These are phyloP conservation scores for Fusarium redolens DNA, from an alignment of 2,329 filamentous ascomycete species.

Conservation along the genomic window DNA sequence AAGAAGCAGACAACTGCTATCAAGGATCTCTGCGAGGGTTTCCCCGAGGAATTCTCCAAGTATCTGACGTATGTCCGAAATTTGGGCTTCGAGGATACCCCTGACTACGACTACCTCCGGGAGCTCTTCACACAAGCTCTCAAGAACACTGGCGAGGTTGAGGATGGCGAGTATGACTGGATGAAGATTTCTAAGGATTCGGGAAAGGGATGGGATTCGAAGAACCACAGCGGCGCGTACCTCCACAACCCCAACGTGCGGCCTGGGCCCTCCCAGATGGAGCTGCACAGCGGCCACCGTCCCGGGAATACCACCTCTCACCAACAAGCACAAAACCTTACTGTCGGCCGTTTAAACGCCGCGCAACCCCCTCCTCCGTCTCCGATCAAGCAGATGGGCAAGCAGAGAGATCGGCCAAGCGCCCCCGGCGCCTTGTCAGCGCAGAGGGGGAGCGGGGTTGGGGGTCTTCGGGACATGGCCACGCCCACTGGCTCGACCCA, in stretches of 20 bases:
- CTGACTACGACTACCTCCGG: constrained; percentile 97
- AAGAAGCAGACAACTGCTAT: constrained; percentile 99
- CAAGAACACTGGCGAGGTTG: constrained; percentile 92
- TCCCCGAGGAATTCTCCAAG: constrained; percentile 97
- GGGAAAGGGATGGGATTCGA: constrained; percentile 89
- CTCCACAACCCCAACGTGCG: constrained; percentile 82
- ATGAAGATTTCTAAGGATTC: constrained; percentile 90
- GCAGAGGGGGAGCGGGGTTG: constrained; percentile 81
- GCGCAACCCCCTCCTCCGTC: constrained; percentile 89
- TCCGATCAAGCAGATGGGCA: constrained; percentile 83
- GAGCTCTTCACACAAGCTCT: constrained; percentile 96
- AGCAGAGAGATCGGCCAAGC: constrained; percentile 81
- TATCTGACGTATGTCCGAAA: constrained; percentile 98
- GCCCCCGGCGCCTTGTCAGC: constrained; percentile 77
- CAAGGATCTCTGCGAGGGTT: constrained; percentile 96
- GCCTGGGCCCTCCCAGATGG: constrained; percentile 85
- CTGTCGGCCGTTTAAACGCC: constrained; percentile 91
- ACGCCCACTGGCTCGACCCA: constrained; percentile 92
- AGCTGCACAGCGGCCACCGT: constrained; percentile 80
- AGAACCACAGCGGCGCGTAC: constrained; percentile 71
- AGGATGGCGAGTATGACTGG: constrained; percentile 99
- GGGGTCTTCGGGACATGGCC: constrained; percentile 78
- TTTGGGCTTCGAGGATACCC: constrained; percentile 97
- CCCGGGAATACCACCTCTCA: constrained; percentile 73
- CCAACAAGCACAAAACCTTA: constrained; percentile 73